Base-by-base conservation (phyloP, 1,139 yeast genomes). In the Nadsonia commutata region DNA sequence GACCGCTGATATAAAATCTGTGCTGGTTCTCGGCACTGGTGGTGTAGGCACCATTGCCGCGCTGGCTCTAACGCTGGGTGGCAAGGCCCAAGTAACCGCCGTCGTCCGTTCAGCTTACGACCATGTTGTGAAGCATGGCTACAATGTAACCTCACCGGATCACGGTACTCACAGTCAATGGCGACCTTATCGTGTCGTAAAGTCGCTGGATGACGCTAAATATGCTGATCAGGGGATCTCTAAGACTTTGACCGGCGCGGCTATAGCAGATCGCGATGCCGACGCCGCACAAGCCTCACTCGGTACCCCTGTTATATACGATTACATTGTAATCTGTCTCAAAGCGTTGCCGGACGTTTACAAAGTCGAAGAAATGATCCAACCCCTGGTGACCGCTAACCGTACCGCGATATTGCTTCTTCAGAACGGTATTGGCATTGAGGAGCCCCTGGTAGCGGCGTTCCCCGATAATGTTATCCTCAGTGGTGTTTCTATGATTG, bases 381-480 rank as follows among this genome's bases (percentile, higher is more conserved):
- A 59, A 21, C 76, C 80, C 1, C 82, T 76, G 1, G 72, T 78
- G 21, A 59, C 67, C 8, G 53, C 63, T 3, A 66, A 60, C 3
- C 59, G 63, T 22, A 70, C 84, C 3, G 67, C 72, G 3, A 72
- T 83, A 45, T 74, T 80, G 2, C 66, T 81, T 48, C 58, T 80
- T 41, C 90, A 82, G 59, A 82, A 82, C 54, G 94, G 94, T 3
- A 66, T 80, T 46, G 86, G 78, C 36, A 79, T 80, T 48, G 94
- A 83, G 56, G 64, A 64, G 44, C 74, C 81, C 1, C 69, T 78
- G 52, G 67, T 75, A 40, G 64, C 67, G 43, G 64, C 67, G 40
- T 80, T 68, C 55, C 90, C 93, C 6, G 60, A 66, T 0, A 72
- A 73, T 42, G 60, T 74, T 17, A 71, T 80, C 4, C 63, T 83